Percentiles rank a stretch among this genome's conserved stretches.
phyloP scores from a whole-genome alignment of 768 basidiomycete genomes.

The Phlegmacium glaucopus region DNA sequence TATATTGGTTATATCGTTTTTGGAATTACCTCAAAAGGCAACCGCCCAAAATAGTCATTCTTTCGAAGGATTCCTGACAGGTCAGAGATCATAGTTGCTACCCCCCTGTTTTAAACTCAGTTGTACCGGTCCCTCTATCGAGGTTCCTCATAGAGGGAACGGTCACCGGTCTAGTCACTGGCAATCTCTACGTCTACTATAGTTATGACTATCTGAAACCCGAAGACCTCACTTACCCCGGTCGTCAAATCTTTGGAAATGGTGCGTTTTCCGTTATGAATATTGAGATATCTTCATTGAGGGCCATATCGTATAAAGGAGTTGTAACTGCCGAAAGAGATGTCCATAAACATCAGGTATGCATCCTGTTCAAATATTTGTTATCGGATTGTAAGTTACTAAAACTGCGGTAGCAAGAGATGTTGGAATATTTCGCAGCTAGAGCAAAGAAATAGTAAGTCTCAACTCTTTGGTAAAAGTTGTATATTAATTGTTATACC shows the following conservation, averaged over 20 bases:
- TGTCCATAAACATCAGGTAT: constrained; percentile 40
- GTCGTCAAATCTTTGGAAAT: constrained; percentile 39
- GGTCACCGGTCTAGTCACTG: constrained; percentile 56
- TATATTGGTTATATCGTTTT: too few relatives aligned
- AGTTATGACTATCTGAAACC: constrained; percentile 54
- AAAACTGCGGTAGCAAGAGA: constrained; percentile 30
- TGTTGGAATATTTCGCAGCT: too few relatives aligned
- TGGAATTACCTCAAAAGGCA: too few relatives aligned
- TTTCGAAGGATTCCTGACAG: too few relatives aligned
- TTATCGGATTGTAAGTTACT: background rate
- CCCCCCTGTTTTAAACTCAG: too few relatives aligned
- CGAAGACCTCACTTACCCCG: constrained; percentile 27
- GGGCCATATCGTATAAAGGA: constrained; percentile 27
- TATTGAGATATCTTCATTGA: background rate
- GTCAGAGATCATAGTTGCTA: too few relatives aligned
- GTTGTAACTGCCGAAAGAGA: constrained; percentile 45
- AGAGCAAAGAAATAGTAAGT: too few relatives aligned
- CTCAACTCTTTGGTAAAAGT: too few relatives aligned
- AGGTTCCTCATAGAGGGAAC: too few relatives aligned
- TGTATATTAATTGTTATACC: constrained; percentile 49
- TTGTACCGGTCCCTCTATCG: too few relatives aligned
- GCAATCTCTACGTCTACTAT: constrained; percentile 59
- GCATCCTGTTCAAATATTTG: background rate
- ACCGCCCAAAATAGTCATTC: too few relatives aligned
- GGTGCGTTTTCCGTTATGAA: constrained; percentile 18